Conservation (phyloP, 352 stramenopile genomes). For the Hyaloperonospora brassicae region DNA sequence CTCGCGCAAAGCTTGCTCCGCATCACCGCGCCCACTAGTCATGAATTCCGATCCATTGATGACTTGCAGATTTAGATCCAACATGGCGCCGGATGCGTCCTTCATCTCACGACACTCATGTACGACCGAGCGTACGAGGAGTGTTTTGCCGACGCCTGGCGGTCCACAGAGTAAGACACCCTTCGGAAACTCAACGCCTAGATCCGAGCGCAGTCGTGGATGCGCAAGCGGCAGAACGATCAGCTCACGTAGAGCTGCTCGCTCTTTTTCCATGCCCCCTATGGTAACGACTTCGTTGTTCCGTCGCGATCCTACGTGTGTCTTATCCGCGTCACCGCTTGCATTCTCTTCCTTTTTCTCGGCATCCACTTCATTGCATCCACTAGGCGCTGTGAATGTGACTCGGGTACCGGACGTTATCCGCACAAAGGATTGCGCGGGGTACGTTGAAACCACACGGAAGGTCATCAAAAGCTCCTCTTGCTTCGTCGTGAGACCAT, state of each 20-base stretch:
- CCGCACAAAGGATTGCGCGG: conserved; percentile 22
- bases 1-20: conserved; percentile 47
- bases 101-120: conserved; percentile 43
- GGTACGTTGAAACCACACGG: conserved; percentile 43
- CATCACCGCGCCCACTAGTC: conserved; percentile 61
- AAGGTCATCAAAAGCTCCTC: conserved; percentile 25
- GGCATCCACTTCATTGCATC: neutral
- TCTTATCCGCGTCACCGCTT: neutral
- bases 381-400: conserved; percentile 34
- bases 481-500: conserved; percentile 19
- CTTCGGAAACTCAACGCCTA: conserved; percentile 65
- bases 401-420: conserved; percentile 44
- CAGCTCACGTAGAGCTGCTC: conserved; percentile 49
- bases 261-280: conserved; percentile 62
- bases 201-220: conserved; percentile 22
- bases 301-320: neutral
- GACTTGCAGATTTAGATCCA: conserved; percentile 46
- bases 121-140: conserved; percentile 64
- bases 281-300: conserved; percentile 24
- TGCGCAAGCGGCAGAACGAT: conserved; percentile 52
- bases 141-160: conserved; percentile 74
- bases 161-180: conserved; percentile 65
- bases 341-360: neutral
- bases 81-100: conserved; percentile 9
- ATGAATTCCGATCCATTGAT: conserved; percentile 83